These are phyloP conservation scores for Claviceps quebecensis DNA, from an alignment of 2,329 filamentous ascomycete genomes.

Conservation along the genomic window DNA sequence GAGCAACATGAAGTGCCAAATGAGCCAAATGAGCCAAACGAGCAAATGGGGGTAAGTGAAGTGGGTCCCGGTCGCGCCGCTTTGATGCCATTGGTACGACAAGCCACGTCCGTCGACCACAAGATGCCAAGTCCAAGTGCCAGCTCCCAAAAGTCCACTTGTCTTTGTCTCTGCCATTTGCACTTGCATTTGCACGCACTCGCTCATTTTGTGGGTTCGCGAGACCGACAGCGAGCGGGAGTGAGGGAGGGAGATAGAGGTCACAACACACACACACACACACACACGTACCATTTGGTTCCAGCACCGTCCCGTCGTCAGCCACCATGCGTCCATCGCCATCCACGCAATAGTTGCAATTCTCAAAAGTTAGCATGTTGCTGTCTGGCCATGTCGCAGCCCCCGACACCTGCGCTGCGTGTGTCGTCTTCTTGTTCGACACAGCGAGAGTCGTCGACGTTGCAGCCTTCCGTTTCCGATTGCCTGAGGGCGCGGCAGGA, in stretches of 20 bases:
- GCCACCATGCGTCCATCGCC: constrained; percentile 62
- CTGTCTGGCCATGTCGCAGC: constrained; percentile 42
- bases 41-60: not conserved
- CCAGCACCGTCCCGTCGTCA: constrained; percentile 77
- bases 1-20: no score
- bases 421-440: constrained; percentile 9
- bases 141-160: not conserved
- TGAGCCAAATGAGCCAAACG: no score
- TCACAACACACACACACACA: not conserved
- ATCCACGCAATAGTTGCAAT: constrained; percentile 51
- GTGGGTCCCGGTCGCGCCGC: constrained; percentile 7
- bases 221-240: not conserved
- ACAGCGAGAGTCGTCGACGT: constrained; percentile 8
- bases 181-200: constrained; percentile 1
- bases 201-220: not conserved
- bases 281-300: constrained; percentile 61
- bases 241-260: not conserved
- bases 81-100: constrained; percentile 3
- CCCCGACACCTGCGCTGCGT: constrained; percentile 20
- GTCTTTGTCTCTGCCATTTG: not conserved
- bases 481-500: constrained; percentile 31
- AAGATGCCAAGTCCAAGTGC: not conserved
- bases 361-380: constrained; percentile 82
- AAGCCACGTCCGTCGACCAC: not conserved
- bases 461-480: constrained; percentile 79